Base-by-base conservation (phyloP, 345 rosid species). In the Euphorbia pulcherrima region DNA sequence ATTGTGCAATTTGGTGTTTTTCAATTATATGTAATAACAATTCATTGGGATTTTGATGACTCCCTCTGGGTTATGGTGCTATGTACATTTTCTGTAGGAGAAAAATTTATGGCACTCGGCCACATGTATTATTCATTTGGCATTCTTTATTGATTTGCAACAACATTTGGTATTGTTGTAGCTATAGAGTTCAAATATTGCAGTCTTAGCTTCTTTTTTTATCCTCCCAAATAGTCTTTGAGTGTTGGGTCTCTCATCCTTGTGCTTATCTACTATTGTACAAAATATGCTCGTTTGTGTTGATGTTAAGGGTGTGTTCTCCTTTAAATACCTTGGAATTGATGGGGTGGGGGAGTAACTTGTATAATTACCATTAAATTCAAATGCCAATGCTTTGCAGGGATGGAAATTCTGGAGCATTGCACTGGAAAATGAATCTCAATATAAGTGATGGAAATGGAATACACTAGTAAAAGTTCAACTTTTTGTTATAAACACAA, bases 11-110 rank as follows among this genome's bases (percentile, higher is more conserved):
- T 40, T 37, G 20, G 11, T 51, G 21, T 66, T 27, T 69, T 27
- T 57, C 21, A 57, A 57, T 35, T 60, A 30, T 51, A 33, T 65
- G 75, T 62, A 66, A n/a, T 30, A 70, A 65, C 65, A 77, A 65
- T 65, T 17, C 67, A 69, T 69, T 55, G 77, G 75, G 71, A 69
- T 63, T 59, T 71, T 71, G 56, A 44, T 30, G 30, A 60, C 59
- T 53, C 60, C 57, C 68, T 27, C 55, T 13, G 17, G 14, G 5
- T 14, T 48, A 62, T 41, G 54, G 39, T 40, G 53, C 73, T 35
- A 69, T 51, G 28, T 26, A 11, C 50, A 39, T 35, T 33, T 62
- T 52, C 27, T 23, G 24, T 69, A 52, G 50, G 39, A 35, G 24
- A 40, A 26, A 39, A 62, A 52, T 6, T 23, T 51, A 44, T 18